phyloP scores from a whole-genome alignment of 2,329 filamentous ascomycete genomes.

The Phialophora expanda region DNA sequence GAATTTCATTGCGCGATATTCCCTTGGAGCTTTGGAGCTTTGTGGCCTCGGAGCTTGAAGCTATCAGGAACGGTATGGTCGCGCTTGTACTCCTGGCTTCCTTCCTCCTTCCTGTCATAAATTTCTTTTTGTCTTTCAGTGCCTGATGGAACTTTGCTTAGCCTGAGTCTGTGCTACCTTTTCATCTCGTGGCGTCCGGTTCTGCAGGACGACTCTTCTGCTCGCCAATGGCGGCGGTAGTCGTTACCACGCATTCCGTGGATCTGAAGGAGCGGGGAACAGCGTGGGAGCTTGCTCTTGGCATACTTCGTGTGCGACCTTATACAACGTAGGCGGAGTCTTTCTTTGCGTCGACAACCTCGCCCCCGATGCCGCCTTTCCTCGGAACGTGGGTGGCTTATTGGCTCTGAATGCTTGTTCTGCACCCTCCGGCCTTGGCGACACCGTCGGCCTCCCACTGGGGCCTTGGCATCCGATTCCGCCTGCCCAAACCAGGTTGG shows the following conservation, averaged over 20 bases:
- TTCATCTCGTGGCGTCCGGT: not conserved
- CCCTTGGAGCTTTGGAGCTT: not conserved
- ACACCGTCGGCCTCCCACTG: not conserved
- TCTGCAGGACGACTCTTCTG: not conserved
- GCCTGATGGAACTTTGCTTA: not conserved
- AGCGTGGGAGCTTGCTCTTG: conserved; percentile 7
- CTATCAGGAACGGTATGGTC: not conserved
- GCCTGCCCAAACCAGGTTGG: conserved; percentile 24
- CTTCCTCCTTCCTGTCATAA: not conserved
- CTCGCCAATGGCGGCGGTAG: conserved; percentile 15
- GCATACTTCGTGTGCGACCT: conserved; percentile 4
- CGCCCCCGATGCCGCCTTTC: not conserved
- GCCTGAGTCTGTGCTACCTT: not conserved
- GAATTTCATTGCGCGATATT: not conserved
- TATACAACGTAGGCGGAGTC: not conserved
- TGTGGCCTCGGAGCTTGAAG: not conserved
- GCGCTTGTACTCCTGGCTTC: not conserved
- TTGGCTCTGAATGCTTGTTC: conserved; percentile 25
- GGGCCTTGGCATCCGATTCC: conserved; percentile 10
- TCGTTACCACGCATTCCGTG: conserved; percentile 7
- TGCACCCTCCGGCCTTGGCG: conserved; percentile 16
- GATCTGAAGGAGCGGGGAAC: conserved; percentile 2
- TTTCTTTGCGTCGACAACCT: not conserved
- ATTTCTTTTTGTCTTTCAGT: not conserved
- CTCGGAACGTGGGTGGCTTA: conserved; percentile 29